Percentiles rank a stretch among this genome's conserved stretches.
These are phyloP conservation scores for Fusarium zealandicum DNA, from an alignment of 2,329 filamentous ascomycete species.

Conservation along the genomic window DNA sequence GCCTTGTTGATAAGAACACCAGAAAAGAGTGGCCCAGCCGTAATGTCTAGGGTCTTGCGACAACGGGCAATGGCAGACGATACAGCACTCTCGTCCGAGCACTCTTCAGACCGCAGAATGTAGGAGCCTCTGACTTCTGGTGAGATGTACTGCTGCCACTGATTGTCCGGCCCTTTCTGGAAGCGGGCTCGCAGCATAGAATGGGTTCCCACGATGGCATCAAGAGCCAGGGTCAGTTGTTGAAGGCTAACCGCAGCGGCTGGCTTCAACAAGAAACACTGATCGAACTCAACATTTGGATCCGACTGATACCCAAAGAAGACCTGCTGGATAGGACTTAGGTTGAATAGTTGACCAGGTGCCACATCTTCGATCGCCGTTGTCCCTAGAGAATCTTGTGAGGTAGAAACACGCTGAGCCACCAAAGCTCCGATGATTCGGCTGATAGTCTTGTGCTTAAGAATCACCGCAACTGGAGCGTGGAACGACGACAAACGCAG, in stretches of 20 bases:
- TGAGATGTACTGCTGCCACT: constrained; percentile 5
- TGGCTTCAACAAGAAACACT: not conserved
- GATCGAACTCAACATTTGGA: not conserved
- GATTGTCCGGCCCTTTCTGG: not conserved
- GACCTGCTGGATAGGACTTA: not conserved
- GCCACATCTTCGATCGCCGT: not conserved
- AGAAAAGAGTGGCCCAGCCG: not conserved
- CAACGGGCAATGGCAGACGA: not conserved
- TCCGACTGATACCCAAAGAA: not conserved
- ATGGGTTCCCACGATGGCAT: not conserved
- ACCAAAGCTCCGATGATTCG: not conserved
- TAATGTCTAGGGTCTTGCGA: not conserved
- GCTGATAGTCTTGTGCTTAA: constrained; percentile 5
- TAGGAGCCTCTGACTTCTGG: not conserved
- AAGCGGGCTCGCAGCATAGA: not conserved
- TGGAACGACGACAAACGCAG: not conserved
- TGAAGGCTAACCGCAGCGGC: not conserved
- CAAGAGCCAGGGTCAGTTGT: not conserved
- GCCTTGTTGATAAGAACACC: not conserved
- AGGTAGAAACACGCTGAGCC: not conserved
- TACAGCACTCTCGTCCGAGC: not conserved
- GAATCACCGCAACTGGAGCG: not conserved
- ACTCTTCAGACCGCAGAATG: constrained; percentile 11
- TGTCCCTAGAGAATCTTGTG: not conserved
- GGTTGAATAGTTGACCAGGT: not conserved